Evolutionary conservation across 495 filamentous ascomycete species (phyloP).

Genomic region (Mycothermus thermophilus): DNA sequence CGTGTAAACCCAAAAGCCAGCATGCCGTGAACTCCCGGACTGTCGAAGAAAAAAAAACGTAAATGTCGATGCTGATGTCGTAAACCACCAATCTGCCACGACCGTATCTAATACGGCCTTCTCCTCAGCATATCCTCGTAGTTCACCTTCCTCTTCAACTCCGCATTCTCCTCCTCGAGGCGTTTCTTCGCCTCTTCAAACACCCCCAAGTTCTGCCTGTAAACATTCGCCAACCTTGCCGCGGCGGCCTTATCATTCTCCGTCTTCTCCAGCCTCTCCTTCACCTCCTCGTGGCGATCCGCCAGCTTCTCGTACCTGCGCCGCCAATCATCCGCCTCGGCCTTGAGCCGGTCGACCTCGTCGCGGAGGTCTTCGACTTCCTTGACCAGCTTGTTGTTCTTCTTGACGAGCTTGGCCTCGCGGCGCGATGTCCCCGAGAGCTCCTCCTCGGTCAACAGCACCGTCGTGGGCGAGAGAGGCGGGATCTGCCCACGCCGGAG

Average conservation of each 20-base stretch:
- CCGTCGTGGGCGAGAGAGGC: too few relatives aligned
- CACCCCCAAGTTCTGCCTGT: conserved; percentile 3
- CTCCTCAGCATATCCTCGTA: too few relatives aligned
- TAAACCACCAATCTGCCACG: too few relatives aligned
- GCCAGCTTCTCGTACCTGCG: conserved; percentile 10
- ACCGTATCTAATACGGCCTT: too few relatives aligned
- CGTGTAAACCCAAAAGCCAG: too few relatives aligned
- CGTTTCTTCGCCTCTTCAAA: background rate
- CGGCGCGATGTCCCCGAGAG: conserved; percentile 9
- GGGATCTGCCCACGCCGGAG: too few relatives aligned
- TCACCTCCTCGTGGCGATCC: conserved; percentile 2
- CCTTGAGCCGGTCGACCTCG: conserved; percentile 6
- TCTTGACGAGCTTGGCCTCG: conserved; percentile 9
- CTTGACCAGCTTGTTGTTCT: conserved; percentile 7
- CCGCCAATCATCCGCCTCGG: conserved; percentile 8
- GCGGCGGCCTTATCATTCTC: conserved; percentile 1
- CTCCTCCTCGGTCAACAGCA: conserved; percentile 10
- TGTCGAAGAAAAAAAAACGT: too few relatives aligned
- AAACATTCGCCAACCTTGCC: conserved; percentile 5
- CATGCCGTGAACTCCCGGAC: too few relatives aligned
- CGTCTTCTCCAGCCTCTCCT: conserved; percentile 8
- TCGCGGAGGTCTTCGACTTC: conserved; percentile 10
- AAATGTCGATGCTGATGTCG: too few relatives aligned
- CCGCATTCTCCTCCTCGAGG: conserved; percentile 8
- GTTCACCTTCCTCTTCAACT: background rate